Conservation (phyloP, 345 rosid species). For the Firmiana major region DNA sequence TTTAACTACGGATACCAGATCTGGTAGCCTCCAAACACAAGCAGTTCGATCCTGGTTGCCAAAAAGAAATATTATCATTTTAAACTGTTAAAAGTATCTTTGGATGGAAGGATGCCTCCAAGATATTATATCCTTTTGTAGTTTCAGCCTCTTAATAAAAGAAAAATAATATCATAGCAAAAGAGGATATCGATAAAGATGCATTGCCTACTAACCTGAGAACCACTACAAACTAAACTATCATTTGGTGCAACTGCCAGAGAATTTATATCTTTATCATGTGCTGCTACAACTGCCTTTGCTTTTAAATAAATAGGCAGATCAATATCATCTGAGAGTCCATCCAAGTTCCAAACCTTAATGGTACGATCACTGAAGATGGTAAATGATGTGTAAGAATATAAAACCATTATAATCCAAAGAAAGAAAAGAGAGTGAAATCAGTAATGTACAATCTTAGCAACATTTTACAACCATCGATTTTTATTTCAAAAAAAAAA, state of each 20-base stretch:
- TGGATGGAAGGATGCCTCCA: not conserved
- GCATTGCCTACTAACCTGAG: conserved; percentile 56
- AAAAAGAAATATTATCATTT: not conserved
- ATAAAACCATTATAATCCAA: not conserved
- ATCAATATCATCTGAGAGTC: conserved; percentile 48
- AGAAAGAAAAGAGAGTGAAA: not conserved
- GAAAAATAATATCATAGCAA: not conserved
- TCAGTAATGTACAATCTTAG: not conserved
- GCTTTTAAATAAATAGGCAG: conserved; percentile 69
- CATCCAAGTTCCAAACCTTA: conserved; percentile 87
- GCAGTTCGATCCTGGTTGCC: conserved; percentile 85
- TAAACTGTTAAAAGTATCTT: not conserved
- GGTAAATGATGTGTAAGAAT: not conserved
- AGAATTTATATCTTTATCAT: conserved; percentile 87
- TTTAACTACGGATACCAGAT: conserved; percentile 71
- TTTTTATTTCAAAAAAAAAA: not conserved
- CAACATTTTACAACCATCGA: not conserved
- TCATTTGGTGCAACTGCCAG: conserved; percentile 90
- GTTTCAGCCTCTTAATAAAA: not conserved
- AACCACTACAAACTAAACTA: conserved; percentile 85
- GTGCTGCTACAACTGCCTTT: conserved; percentile 92
- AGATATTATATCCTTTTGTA: not conserved
- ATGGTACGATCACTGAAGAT: conserved; percentile 82
- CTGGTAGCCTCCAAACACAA: conserved; percentile 88
- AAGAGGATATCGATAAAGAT: not conserved